These are phyloP conservation scores for Herpotrichia juniperi DNA, from an alignment of 2,329 filamentous ascomycete species.

Conservation along the genomic window DNA sequence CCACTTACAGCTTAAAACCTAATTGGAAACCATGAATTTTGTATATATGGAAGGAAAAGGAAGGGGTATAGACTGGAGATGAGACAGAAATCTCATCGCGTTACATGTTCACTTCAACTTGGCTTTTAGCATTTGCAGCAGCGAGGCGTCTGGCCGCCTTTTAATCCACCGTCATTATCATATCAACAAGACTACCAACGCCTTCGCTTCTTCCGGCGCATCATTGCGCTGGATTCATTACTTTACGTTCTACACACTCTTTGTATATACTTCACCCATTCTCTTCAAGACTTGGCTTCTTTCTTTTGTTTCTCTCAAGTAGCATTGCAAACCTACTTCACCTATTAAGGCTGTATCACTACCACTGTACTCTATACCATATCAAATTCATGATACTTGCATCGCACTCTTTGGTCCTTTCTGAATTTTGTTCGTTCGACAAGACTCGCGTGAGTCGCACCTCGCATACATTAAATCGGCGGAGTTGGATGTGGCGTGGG, in stretches of 20 bases:
- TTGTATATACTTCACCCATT: constrained; percentile 2
- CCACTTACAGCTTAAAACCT: neutral
- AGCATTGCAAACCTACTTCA: neutral
- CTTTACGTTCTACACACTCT: neutral
- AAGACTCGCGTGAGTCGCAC: too few relatives aligned
- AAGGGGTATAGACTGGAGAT: neutral
- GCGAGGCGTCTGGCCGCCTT: neutral
- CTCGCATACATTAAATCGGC: too few relatives aligned
- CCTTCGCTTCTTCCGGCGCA: neutral
- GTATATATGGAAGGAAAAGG: constrained; percentile 1
- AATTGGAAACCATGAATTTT: neutral
- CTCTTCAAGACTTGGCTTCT: neutral
- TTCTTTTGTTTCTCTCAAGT: neutral
- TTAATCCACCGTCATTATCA: neutral
- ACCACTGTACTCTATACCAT: neutral
- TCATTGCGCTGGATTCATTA: neutral
- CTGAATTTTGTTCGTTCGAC: too few relatives aligned
- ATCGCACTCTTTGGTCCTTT: too few relatives aligned
- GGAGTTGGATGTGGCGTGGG: too few relatives aligned
- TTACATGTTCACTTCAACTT: neutral
- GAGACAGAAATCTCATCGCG: neutral
- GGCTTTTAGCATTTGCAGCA: neutral
- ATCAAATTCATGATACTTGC: too few relatives aligned
- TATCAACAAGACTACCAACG: neutral
- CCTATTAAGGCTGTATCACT: neutral